Evolutionary conservation across 805 yeast species (phyloP), one percentile per base, ranked within the genome.

Genomic region (Myxozyma udenii): DNA sequence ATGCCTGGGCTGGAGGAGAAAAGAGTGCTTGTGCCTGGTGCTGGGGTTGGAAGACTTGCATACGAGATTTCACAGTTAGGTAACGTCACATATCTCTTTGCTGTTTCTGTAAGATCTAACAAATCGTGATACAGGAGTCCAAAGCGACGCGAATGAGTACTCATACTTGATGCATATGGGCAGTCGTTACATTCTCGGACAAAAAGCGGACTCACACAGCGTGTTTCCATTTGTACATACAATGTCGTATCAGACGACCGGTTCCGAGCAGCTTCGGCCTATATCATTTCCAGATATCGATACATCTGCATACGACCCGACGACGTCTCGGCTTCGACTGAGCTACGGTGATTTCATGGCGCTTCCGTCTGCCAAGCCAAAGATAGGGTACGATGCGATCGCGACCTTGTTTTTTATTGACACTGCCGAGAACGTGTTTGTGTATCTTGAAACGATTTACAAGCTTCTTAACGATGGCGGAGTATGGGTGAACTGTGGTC

Each of bases 401-500:
- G 70, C 66, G 14, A 67, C 76, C 0, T 84, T 84, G 3, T 91
- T 85, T 64, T 90, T 91, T 69, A 74, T 91, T 24, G 98, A 91
- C 68, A 91, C 98, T 0, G 97, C 97, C 0, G 95, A 87, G 62
- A 87, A 90, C 63, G 65, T 87, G 44, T 73, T 91, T 57, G 83
- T 80, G 37, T 90, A 90, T 66, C 67, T 91, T 48, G 84, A 84
- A 48, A 69, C 84, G 0, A 81, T 91, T 33, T 77, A 77, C 50
- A 61, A 66, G 9, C 61, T 83, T 32, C 68, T 74, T 9, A 71
- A 71, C 14, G 75, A 75, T 2, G 71, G 71, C 24, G 83, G 87
- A 0, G 73, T 76, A 38, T 91, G 98, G 98, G 79, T 91, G 57
- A 91, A 93, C 65, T 74, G 82, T 12, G 98, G 98, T 0, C 98